A percentile compares a stretch with the other conserved stretches of the same genome.
These are phyloP conservation scores for Apiospora marii DNA, from an alignment of 2,329 filamentous ascomycete species.

Conservation along the genomic window DNA sequence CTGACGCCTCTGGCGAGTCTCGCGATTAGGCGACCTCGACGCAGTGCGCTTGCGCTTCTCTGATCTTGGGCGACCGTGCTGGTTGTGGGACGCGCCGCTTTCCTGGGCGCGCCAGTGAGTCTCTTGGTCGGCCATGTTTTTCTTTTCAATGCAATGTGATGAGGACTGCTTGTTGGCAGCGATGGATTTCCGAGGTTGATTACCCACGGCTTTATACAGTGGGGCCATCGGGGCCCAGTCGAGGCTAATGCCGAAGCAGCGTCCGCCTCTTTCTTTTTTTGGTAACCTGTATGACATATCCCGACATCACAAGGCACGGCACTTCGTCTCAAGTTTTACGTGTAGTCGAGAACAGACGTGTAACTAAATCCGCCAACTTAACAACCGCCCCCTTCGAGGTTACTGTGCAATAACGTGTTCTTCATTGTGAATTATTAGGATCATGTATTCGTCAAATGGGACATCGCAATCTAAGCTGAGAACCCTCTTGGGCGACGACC, in stretches of 20 bases:
- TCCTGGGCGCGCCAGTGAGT: neutral
- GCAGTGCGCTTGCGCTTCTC: constrained; percentile 4
- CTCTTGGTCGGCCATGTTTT: neutral
- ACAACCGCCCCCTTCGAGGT: too few species aligned
- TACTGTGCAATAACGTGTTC: neutral
- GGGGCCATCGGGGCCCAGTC: neutral
- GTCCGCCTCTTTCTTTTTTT: neutral
- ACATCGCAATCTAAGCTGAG: neutral
- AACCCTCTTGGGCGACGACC: neutral
- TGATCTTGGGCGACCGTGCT: neutral
- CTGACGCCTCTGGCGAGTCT: neutral
- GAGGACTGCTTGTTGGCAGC: neutral
- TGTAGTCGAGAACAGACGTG: too few species aligned
- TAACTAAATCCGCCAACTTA: too few species aligned
- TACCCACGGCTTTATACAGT: neutral
- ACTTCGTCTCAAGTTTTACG: neutral
- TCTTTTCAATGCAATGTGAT: neutral
- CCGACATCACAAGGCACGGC: neutral
- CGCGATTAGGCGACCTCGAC: constrained; percentile 19
- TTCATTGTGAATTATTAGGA: neutral
- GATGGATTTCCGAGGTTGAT: neutral
- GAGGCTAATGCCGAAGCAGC: neutral
- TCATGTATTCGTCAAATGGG: neutral
- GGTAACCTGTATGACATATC: neutral
- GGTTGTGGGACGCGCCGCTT: neutral